phyloP scores from a whole-genome alignment of 345 rosid species.

The Noccaea bulbosa region DNA sequence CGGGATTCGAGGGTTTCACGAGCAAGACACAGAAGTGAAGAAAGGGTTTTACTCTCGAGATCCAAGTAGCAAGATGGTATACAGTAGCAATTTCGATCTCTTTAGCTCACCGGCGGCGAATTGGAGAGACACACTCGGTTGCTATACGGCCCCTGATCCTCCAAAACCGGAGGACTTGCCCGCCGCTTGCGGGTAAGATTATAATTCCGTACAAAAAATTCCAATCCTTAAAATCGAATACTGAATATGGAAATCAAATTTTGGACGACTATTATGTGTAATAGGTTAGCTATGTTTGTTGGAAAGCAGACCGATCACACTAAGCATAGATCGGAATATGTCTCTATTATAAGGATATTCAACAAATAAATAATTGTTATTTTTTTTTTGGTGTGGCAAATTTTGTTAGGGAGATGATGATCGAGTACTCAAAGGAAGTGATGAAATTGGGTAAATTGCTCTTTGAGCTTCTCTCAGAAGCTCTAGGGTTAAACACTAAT shows the following conservation, averaged over 20 bases:
- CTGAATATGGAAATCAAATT: no score
- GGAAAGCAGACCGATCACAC: not conserved
- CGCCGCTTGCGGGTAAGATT: constrained; percentile 43
- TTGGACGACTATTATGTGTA: no score
- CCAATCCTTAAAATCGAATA: no score
- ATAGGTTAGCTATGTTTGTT: no score
- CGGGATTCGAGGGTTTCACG: constrained; percentile 36
- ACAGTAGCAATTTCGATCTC: constrained; percentile 52
- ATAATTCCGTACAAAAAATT: no score
- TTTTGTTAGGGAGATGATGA: constrained; percentile 44
- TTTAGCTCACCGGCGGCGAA: constrained; percentile 44
- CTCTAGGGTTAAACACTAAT: constrained; percentile 53
- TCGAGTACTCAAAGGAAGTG: constrained; percentile 53
- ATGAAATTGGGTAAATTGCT: constrained; percentile 47
- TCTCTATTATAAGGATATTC: not conserved
- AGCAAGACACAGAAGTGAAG: constrained; percentile 34
- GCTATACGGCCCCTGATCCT: constrained; percentile 49
- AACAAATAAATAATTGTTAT: not conserved
- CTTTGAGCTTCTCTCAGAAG: constrained; percentile 61
- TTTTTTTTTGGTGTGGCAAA: not conserved
- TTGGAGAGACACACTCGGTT: constrained; percentile 53
- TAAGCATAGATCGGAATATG: not conserved
- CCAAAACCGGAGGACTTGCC: constrained; percentile 49
- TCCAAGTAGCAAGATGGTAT: constrained; percentile 33
- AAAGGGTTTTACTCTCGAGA: constrained; percentile 45